These are phyloP conservation scores for Cladophialophora chaetospira DNA, from an alignment of 2,329 filamentous ascomycete species.

Conservation along the genomic window DNA sequence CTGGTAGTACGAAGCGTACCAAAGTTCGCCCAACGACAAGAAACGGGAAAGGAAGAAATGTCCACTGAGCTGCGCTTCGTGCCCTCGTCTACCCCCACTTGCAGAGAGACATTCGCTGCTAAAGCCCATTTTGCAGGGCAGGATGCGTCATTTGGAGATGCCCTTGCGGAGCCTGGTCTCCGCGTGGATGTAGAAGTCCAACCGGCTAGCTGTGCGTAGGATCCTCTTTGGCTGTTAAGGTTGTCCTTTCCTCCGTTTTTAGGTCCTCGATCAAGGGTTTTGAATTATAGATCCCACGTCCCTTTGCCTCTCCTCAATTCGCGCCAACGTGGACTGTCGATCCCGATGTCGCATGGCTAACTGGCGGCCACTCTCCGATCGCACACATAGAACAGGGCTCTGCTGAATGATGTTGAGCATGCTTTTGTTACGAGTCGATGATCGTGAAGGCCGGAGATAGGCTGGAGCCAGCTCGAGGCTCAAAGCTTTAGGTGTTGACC, in stretches of 20 bases:
- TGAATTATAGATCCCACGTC: neutral
- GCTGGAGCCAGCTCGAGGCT: neutral
- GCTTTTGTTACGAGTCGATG: neutral
- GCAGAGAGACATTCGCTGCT: neutral
- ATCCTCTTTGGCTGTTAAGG: neutral
- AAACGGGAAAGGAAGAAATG: neutral
- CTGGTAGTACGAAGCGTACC: slow-evolving; percentile 9
- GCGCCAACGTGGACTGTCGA: neutral
- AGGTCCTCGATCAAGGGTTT: neutral
- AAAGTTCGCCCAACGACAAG: slow-evolving; percentile 7
- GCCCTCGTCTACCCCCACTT: slow-evolving; percentile 9
- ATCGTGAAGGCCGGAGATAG: slow-evolving; percentile 1
- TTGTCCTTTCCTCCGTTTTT: slow-evolving; percentile 6
- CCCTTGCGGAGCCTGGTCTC: neutral
- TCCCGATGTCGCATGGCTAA: neutral
- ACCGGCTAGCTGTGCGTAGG: slow-evolving; percentile 8
- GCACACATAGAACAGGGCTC: neutral
- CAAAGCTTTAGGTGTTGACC: neutral
- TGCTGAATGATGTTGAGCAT: neutral
- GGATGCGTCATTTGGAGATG: slow-evolving; percentile 3
- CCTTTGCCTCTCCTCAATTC: neutral
- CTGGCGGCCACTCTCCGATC: neutral
- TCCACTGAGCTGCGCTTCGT: neutral
- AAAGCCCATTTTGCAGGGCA: no score
- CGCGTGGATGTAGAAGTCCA: slow-evolving; percentile 7